Percentiles rank a stretch among this genome's conserved stretches.
These are phyloP conservation scores for Picea sitchensis DNA, from an alignment of 75 land plant genomes.

Conservation along the genomic window DNA sequence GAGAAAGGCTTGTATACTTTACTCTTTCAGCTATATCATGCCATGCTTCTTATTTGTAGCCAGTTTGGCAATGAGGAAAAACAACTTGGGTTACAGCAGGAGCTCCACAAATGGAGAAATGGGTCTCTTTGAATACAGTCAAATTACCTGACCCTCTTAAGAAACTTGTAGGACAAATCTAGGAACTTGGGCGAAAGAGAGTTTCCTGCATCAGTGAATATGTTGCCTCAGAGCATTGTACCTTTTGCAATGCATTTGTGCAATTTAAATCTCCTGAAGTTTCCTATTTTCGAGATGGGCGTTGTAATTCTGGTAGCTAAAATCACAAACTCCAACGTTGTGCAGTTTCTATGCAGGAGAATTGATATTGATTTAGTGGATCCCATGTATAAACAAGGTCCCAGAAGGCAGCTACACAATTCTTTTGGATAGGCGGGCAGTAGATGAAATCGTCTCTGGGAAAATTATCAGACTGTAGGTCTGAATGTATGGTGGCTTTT, in stretches of 20 bases:
- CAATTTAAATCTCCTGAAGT: too few species aligned
- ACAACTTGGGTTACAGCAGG: constrained; percentile 36
- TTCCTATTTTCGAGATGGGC: too few species aligned
- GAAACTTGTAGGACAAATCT: too few species aligned
- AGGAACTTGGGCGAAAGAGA: too few species aligned
- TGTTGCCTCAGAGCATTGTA: too few species aligned
- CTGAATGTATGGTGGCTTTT: constrained; percentile 13
- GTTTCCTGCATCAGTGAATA: too few species aligned
- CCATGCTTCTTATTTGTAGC: constrained; percentile 8
- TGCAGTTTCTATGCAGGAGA: too few species aligned
- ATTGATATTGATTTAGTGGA: too few species aligned
- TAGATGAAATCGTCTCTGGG: constrained; percentile 2
- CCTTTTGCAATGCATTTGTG: too few species aligned
- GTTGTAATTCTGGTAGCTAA: too few species aligned
- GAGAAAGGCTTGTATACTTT: constrained; percentile 45
- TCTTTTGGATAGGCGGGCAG: constrained; percentile 54
- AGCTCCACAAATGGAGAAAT: constrained; percentile 43
- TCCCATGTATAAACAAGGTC: constrained; percentile 14
- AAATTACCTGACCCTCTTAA: not conserved
- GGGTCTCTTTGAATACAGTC: constrained; percentile 23
- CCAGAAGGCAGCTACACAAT: constrained; percentile 47
- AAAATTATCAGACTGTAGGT: not conserved
- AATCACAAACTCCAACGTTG: too few species aligned
- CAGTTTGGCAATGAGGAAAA: not conserved
- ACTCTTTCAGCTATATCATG: constrained; percentile 24